These are phyloP conservation scores for Pseudognaphalium luteoalbum DNA, from an alignment of 129 eudicot species.

Conservation along the genomic window DNA sequence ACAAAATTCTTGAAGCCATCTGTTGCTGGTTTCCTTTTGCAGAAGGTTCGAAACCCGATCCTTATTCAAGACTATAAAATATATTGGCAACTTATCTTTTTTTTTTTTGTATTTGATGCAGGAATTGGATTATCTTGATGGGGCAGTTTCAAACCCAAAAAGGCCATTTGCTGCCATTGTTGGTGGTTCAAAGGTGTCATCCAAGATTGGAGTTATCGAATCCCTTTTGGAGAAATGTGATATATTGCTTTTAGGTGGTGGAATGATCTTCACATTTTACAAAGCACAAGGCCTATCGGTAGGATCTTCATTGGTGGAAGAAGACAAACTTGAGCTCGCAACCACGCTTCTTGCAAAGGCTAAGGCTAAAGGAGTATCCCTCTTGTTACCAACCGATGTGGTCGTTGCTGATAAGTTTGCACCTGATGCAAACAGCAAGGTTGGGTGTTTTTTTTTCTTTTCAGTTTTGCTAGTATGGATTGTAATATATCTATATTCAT, in stretches of 20 bases:
- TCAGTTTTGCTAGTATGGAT: not conserved
- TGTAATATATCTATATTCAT: no score
- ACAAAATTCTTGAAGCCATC: conserved; percentile 56
- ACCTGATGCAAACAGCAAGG: conserved; percentile 64
- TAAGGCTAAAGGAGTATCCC: conserved; percentile 56
- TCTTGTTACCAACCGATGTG: conserved; percentile 55
- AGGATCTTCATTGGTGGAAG: conserved; percentile 42
- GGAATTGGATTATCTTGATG: conserved; percentile 75
- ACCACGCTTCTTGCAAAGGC: conserved; percentile 56
- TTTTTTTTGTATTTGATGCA: conserved; percentile 20
- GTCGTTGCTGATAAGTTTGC: conserved; percentile 64
- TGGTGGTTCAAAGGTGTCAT: conserved; percentile 73
- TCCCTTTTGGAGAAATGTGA: conserved; percentile 65
- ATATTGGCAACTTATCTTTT: not conserved
- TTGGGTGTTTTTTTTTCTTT: conserved; percentile 17
- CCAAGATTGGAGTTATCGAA: conserved; percentile 70
- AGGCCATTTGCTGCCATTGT: conserved; percentile 83
- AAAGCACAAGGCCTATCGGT: conserved; percentile 71
- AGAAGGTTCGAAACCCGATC: conserved; percentile 39
- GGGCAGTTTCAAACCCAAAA: conserved; percentile 60
- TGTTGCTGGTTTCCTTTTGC: conserved; percentile 62
- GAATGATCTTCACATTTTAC: conserved; percentile 63
- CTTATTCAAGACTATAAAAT: not conserved
- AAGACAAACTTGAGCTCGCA: conserved; percentile 46
- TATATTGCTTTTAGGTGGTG: conserved; percentile 59